Conservation (phyloP, 345 rosid species). For the Hypericum androsaemum region DNA sequence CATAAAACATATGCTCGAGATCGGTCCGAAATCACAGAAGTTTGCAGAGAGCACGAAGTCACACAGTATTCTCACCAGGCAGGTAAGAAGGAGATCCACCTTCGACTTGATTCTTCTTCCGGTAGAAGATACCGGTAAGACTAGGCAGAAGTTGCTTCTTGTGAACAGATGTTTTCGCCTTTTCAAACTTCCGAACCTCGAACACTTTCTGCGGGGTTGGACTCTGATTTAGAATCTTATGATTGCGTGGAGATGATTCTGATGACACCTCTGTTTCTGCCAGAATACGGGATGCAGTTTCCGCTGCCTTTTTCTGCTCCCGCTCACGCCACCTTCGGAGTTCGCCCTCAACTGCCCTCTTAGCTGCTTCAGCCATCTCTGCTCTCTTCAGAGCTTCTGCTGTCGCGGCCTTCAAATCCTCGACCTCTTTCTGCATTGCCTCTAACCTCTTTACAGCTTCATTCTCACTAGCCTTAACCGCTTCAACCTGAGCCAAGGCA, state of each 20-base stretch:
- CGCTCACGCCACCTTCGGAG: constrained; percentile 81
- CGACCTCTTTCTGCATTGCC: constrained; percentile 61
- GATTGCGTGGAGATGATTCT: constrained; percentile 55
- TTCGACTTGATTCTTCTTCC: constrained; percentile 73
- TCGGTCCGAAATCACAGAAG: constrained; percentile 22
- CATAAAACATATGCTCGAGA: constrained; percentile 10
- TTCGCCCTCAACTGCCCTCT: constrained; percentile 88
- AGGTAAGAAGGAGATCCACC: constrained; percentile 78
- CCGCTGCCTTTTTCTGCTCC: constrained; percentile 84
- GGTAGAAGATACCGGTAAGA: constrained; percentile 58
- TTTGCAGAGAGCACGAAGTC: constrained; percentile 15
- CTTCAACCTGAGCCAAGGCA: constrained; percentile 91
- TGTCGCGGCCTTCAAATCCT: constrained; percentile 61
- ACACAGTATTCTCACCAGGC: constrained; percentile 63
- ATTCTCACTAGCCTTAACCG: constrained; percentile 85
- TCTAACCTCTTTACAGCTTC: constrained; percentile 72
- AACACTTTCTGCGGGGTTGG: constrained; percentile 19
- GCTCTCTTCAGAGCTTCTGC: constrained; percentile 69
- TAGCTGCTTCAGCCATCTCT: constrained; percentile 94
- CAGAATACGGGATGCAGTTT: constrained; percentile 62
- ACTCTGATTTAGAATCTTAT: constrained; percentile 44
- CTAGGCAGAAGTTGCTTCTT: constrained; percentile 56
- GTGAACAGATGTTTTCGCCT: constrained; percentile 39
- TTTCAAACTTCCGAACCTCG: constrained; percentile 47
- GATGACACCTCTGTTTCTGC: constrained; percentile 53